Percentiles rank a stretch among this genome's conserved stretches.
Evolutionary conservation across 106 monocot species (phyloP).

Genomic region (Platanthera guangdongensis): DNA sequence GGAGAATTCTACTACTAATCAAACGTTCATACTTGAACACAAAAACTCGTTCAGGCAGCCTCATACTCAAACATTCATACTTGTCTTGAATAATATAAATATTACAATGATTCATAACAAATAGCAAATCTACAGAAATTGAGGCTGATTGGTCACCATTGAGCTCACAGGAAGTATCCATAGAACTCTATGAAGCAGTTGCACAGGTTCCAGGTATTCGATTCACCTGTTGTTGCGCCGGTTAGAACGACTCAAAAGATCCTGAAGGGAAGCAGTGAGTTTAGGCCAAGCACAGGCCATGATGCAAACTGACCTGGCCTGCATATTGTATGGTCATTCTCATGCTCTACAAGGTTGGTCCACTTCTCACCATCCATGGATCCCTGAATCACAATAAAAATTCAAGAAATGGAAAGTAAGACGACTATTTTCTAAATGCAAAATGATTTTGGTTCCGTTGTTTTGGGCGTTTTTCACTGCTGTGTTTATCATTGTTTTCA

Average conservation of each 20-base stretch:
- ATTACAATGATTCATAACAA: not conserved
- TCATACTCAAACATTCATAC: too few species aligned
- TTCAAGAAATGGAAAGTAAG: too few species aligned
- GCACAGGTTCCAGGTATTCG: constrained; percentile 67
- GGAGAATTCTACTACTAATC: too few species aligned
- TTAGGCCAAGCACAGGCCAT: constrained; percentile 55
- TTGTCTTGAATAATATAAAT: too few species aligned
- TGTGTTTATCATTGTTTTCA: too few species aligned
- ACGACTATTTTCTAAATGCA: too few species aligned
- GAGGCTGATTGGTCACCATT: not conserved
- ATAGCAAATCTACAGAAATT: not conserved
- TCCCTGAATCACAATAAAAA: constrained; percentile 27
- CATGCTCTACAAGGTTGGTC: constrained; percentile 66
- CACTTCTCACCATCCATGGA: constrained; percentile 71
- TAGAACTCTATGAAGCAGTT: constrained; percentile 89
- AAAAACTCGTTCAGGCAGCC: too few species aligned
- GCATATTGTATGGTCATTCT: constrained; percentile 65
- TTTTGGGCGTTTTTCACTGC: too few species aligned
- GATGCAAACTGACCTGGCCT: constrained; percentile 77
- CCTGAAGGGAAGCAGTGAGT: constrained; percentile 79
- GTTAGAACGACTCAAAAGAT: constrained; percentile 65
- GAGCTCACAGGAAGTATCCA: constrained; percentile 54
- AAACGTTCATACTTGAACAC: too few species aligned
- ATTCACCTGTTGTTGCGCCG: constrained; percentile 33
- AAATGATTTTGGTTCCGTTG: too few species aligned